phyloP scores from a whole-genome alignment of 148 eudicot species.

The Silene conica region DNA sequence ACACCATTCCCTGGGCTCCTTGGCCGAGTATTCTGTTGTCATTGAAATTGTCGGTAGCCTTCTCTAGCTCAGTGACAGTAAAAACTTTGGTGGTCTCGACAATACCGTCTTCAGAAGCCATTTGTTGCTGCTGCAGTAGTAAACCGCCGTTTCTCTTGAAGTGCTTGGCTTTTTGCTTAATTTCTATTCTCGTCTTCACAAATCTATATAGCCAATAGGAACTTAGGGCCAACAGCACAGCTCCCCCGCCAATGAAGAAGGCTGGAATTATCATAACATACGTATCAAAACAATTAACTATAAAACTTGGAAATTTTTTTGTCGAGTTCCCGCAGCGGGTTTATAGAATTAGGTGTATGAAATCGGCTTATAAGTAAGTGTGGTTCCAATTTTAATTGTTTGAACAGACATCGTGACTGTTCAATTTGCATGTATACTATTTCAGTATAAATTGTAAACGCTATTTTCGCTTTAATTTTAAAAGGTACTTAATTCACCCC shows the following conservation, averaged over 20 bases:
- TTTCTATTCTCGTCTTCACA: slow-evolving; percentile 5
- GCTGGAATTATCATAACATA: slow-evolving; percentile 2
- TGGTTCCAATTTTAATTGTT: too few species aligned
- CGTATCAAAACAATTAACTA: too few species aligned
- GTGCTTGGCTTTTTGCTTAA: slow-evolving; percentile 8
- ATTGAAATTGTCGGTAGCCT: slow-evolving; percentile 17
- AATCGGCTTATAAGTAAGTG: too few species aligned
- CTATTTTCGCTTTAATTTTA: too few species aligned
- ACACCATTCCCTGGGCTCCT: slow-evolving; percentile 19
- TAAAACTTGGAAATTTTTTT: too few species aligned
- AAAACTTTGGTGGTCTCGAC: slow-evolving; percentile 13
- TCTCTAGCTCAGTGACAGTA: slow-evolving; percentile 5
- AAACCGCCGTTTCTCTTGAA: slow-evolving; percentile 22
- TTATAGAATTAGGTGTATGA: too few species aligned
- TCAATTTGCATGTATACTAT: too few species aligned
- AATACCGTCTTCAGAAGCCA: slow-evolving; percentile 11
- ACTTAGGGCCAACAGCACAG: not conserved
- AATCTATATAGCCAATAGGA: slow-evolving; percentile 13
- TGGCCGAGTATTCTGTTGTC: slow-evolving; percentile 20
- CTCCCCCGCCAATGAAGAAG: not conserved
- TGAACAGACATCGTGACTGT: too few species aligned
- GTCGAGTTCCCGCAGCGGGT: too few species aligned
- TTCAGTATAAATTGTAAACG: too few species aligned
- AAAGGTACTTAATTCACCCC: too few species aligned
- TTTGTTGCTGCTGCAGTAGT: slow-evolving; percentile 15